Percentiles rank a stretch among this genome's conserved stretches.
Evolutionary conservation across 352 stramenopile genomes (phyloP).

Genomic region (Pythium aquatile): DNA sequence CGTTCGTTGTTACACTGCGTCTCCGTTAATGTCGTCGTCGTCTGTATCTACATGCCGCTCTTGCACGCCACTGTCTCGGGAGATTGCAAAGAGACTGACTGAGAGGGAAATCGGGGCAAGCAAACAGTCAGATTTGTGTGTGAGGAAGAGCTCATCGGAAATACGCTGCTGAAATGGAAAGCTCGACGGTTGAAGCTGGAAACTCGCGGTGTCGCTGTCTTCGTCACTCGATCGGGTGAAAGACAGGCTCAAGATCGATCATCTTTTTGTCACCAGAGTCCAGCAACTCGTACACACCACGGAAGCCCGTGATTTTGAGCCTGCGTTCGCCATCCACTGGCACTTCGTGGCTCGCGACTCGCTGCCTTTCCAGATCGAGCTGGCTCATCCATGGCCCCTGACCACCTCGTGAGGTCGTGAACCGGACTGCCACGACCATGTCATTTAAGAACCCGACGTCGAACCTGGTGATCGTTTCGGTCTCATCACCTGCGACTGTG

Average conservation of each 20-base stretch:
- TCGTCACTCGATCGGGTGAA: background rate
- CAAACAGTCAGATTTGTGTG: background rate
- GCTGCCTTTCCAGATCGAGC: background rate
- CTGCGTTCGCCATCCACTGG: background rate
- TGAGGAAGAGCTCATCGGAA: background rate
- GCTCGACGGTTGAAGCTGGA: too few relatives aligned
- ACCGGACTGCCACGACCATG: background rate
- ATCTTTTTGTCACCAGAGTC: background rate
- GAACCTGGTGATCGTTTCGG: background rate
- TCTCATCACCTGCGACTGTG: background rate
- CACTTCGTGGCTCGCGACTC: background rate
- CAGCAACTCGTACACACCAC: background rate
- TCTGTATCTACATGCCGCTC: too few relatives aligned
- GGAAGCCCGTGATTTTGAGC: background rate
- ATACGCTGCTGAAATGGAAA: background rate
- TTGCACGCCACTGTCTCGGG: too few relatives aligned
- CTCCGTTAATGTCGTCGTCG: too few relatives aligned
- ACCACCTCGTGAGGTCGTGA: background rate
- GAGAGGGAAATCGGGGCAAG: background rate
- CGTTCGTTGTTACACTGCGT: too few relatives aligned
- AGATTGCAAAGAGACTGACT: too few relatives aligned
- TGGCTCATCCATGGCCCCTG: background rate
- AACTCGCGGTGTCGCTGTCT: too few relatives aligned
- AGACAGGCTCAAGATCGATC: background rate
- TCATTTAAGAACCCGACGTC: background rate